A percentile compares a stretch with the other conserved stretches of the same genome.
Evolutionary conservation across 2,329 filamentous ascomycete species (phyloP).

Genomic region (Talaromyces sp.): DNA sequence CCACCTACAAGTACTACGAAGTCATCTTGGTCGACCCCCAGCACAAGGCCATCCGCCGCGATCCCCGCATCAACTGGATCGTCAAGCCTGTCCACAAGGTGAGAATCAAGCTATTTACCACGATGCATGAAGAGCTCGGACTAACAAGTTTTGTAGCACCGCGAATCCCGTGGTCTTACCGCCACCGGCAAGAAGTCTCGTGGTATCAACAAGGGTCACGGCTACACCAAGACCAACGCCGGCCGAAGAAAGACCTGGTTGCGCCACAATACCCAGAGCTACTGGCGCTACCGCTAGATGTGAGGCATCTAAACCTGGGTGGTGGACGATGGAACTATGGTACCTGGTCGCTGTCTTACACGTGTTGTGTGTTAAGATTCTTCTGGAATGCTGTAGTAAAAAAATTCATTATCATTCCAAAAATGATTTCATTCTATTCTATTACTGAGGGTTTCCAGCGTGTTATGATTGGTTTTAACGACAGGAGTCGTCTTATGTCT

Average conservation of each 20-base stretch:
- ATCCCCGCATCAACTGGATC: constrained; percentile 99
- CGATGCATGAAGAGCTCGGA: background rate
- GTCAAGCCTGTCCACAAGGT: constrained; percentile 97
- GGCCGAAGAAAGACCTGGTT: constrained; percentile 99
- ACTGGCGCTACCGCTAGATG: constrained; percentile 89
- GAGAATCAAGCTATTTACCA: constrained; percentile 1
- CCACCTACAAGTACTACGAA: constrained; percentile 99
- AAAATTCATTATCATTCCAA: constrained; percentile 13
- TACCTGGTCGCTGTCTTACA: constrained; percentile 29
- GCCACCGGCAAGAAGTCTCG: constrained; percentile 99
- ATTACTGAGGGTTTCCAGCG: constrained; percentile 25
- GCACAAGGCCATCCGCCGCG: constrained; percentile 99
- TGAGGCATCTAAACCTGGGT: constrained; percentile 21
- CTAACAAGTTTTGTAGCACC: constrained; percentile 61
- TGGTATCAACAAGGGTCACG: constrained; percentile 98
- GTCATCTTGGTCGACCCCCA: constrained; percentile 99
- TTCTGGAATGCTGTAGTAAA: constrained; percentile 8
- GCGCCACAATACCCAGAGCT: constrained; percentile 98
- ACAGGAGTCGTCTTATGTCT: constrained; percentile 10
- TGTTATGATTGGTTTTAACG: constrained; percentile 29
- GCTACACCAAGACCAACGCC: constrained; percentile 96
- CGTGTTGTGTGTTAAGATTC: constrained; percentile 25
- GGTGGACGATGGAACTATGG: constrained; percentile 25
- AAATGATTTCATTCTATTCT: constrained; percentile 10
- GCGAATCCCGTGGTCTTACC: constrained; percentile 94